phyloP scores from a whole-genome alignment of 2,329 filamentous ascomycete species.

The Fusarium floridanum region DNA sequence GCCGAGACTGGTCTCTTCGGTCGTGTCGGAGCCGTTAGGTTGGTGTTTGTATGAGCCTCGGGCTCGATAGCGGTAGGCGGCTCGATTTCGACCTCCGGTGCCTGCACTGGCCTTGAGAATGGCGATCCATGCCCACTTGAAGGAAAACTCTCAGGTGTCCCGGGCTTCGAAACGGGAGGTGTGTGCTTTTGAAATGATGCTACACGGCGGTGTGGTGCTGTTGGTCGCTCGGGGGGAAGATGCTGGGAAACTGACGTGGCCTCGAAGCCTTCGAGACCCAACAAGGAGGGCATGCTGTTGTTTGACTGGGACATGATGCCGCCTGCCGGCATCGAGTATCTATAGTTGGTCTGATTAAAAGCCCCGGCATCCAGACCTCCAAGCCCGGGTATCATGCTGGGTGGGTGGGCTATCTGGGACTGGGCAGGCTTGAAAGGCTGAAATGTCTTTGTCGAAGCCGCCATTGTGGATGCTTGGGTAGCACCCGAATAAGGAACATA shows the following conservation, averaged over 20 bases:
- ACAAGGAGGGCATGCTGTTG: neutral
- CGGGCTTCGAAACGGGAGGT: neutral
- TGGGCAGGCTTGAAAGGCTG: slow-evolving; percentile 6
- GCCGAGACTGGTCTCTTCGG: neutral
- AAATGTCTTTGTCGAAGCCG: neutral
- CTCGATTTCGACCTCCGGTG: neutral
- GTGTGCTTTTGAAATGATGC: neutral
- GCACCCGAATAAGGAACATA: slow-evolving; percentile 8
- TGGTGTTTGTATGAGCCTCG: neutral
- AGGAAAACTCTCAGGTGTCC: neutral
- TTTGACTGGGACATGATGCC: neutral
- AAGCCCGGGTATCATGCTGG: neutral
- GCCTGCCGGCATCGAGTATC: neutral
- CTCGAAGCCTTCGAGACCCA: neutral
- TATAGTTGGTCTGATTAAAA: neutral
- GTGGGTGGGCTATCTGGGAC: neutral
- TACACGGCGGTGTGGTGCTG: neutral
- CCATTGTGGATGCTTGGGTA: neutral
- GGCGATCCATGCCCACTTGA: neutral
- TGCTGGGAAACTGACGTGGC: neutral
- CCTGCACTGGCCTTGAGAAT: neutral
- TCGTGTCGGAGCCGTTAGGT: neutral
- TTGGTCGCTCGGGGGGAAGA: neutral
- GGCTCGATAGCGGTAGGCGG: neutral
- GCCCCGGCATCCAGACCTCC: neutral